Conservation (phyloP, 176 grass and related monocot species). For the Oryza longistaminata region DNA sequence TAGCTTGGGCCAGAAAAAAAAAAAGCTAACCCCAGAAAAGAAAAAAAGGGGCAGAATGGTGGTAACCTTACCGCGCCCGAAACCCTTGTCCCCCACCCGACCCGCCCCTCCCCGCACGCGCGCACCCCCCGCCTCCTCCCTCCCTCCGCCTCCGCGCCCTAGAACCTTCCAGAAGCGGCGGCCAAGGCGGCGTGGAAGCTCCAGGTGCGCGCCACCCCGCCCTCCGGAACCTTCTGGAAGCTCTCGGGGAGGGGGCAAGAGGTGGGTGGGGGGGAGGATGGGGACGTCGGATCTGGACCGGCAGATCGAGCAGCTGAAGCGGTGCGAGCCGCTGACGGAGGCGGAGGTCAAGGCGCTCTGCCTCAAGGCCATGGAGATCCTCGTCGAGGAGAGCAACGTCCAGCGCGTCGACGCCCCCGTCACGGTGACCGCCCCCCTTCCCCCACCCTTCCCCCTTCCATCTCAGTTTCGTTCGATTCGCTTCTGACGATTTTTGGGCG, state of each 20-base stretch:
- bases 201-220: neutral
- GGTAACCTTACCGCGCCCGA: neutral
- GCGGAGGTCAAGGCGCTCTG: conserved; percentile 97
- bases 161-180: conserved; percentile 49
- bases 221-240: conserved; percentile 45
- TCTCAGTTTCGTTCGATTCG: neutral
- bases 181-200: neutral
- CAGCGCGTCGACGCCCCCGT: conserved; percentile 94
- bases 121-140: neutral
- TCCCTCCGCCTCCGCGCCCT: conserved; percentile 20
- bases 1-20: too few relatives aligned
- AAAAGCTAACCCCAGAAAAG: too few relatives aligned
- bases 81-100: conserved; percentile 13
- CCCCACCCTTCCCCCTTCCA: neutral
- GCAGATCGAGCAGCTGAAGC: conserved; percentile 98
- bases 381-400: conserved; percentile 99
- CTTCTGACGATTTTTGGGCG: neutral
- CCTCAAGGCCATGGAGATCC: conserved; percentile 99
- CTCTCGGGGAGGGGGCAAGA: neutral
- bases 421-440: conserved; percentile 47
- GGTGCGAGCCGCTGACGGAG: conserved; percentile 92
- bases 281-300: conserved; percentile 90
- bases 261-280: neutral
- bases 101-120: neutral
- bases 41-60: too few relatives aligned